A percentile compares a stretch with the other conserved stretches of the same genome.
phyloP scores from a whole-genome alignment of 2,329 filamentous ascomycete species.

The Stagonosporopsis rhizophila region DNA sequence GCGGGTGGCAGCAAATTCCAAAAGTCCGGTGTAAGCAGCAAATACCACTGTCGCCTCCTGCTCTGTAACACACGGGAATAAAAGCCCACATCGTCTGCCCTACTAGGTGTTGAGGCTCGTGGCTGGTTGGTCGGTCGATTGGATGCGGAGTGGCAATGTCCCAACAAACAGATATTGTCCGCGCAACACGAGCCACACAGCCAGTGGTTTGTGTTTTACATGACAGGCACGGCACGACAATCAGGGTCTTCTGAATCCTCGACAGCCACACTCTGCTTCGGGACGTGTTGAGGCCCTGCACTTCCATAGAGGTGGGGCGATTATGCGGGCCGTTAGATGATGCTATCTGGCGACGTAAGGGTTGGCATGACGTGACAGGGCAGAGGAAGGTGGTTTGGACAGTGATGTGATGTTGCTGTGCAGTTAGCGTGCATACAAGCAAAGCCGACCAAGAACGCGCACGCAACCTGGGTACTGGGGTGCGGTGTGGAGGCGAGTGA shows the following conservation, averaged over 20 bases:
- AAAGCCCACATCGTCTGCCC: neutral
- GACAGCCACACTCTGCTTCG: conserved; percentile 11
- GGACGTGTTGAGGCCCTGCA: conserved; percentile 14
- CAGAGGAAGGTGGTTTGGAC: neutral
- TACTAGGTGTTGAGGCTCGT: conserved; percentile 1
- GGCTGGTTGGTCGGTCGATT: neutral
- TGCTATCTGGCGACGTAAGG: neutral
- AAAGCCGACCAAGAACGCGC: neutral
- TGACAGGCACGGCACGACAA: conserved; percentile 6
- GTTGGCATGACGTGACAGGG: conserved; percentile 3
- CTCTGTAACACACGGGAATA: neutral
- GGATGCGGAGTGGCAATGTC: conserved; percentile 16
- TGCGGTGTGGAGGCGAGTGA: conserved; percentile 4
- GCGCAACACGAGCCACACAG: conserved; percentile 4
- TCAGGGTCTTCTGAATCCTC: conserved; percentile 9
- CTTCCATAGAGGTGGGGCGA: neutral
- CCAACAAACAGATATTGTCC: conserved; percentile 12
- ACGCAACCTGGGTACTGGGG: conserved; percentile 3
- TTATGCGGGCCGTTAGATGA: conserved; percentile 6
- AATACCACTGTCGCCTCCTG: neutral
- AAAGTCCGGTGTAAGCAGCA: neutral
- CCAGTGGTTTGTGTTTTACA: conserved; percentile 6
- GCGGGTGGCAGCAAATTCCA: neutral
- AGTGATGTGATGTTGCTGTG: conserved; percentile 5
- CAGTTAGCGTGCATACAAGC: neutral